Evolutionary conservation across 495 filamentous ascomycete genomes (phyloP).

Genomic region (Aspergillus mulundensis): DNA sequence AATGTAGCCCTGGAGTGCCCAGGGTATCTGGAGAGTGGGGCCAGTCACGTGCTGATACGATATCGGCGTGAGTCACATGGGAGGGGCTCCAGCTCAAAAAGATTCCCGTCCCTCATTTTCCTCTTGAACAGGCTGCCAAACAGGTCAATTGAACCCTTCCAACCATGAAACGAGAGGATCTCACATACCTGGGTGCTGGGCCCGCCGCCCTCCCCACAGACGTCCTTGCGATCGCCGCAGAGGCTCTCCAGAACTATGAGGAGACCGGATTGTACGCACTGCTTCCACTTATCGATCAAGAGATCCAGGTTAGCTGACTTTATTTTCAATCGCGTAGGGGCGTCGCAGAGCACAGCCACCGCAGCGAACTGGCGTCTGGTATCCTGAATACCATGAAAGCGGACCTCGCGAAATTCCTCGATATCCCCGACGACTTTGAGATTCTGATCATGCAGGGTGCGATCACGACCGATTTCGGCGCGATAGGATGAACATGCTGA

Average conservation of each 20-base stretch:
- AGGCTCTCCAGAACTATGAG: conserved; percentile 78
- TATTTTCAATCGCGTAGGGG: conserved; percentile 24
- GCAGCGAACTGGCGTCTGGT: conserved; percentile 67
- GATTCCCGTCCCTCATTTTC: not conserved
- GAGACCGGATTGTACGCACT: conserved; percentile 68
- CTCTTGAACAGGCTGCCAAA: not conserved
- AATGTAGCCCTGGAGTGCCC: too few relatives aligned
- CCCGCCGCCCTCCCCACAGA: conserved; percentile 76
- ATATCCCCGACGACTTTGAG: conserved; percentile 73
- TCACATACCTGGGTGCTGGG: conserved; percentile 81
- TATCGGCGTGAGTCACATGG: conserved; percentile 13
- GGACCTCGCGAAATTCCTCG: conserved; percentile 62
- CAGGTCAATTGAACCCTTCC: conserved; percentile 6
- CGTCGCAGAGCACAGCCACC: conserved; percentile 81
- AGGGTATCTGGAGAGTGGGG: too few relatives aligned
- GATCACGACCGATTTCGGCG: not conserved
- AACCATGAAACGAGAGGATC: conserved; percentile 50
- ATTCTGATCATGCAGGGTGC: conserved; percentile 70
- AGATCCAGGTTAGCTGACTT: not conserved
- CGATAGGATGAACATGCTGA: not conserved
- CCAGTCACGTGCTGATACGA: not conserved
- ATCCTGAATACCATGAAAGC: conserved; percentile 65
- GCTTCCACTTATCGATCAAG: not conserved
- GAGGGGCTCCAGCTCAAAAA: conserved; percentile 2
- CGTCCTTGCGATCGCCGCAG: conserved; percentile 68